phyloP scores from a whole-genome alignment of 106 monocot species.

The Alisma plantagoaquatica region DNA sequence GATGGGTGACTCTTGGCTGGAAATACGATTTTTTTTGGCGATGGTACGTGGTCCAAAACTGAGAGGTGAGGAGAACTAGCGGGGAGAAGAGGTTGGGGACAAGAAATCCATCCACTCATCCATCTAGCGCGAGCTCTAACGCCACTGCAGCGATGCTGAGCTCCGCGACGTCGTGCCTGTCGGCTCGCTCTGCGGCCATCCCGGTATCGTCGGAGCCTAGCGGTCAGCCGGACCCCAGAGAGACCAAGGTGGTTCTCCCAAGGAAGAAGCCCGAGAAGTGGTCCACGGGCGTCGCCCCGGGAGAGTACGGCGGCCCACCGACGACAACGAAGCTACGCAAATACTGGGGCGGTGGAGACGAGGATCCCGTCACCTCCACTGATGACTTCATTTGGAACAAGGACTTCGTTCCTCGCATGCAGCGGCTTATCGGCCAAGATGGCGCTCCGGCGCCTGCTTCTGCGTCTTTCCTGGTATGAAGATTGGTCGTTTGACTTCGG shows the following conservation, averaged over 20 bases:
- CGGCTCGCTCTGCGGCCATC: constrained; percentile 10
- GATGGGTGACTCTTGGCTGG: too few species aligned
- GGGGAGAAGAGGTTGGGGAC: too few species aligned
- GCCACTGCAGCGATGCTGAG: neutral
- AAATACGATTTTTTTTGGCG: too few species aligned
- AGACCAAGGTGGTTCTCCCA: constrained; percentile 62
- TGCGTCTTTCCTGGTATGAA: too few species aligned
- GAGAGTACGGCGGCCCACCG: constrained; percentile 90
- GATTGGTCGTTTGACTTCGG: too few species aligned
- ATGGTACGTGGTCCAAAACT: too few species aligned
- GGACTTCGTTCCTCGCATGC: constrained; percentile 67
- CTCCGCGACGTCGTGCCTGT: constrained; percentile 9
- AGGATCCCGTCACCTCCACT: constrained; percentile 71
- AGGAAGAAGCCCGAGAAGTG: constrained; percentile 76
- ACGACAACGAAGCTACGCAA: constrained; percentile 80
- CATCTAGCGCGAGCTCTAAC: too few species aligned
- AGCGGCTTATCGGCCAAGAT: constrained; percentile 33
- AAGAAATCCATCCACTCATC: too few species aligned
- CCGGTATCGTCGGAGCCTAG: constrained; percentile 4
- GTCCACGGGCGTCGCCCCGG: constrained; percentile 89
- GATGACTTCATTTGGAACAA: constrained; percentile 99
- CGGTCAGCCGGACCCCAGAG: constrained; percentile 16
- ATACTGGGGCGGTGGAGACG: constrained; percentile 80
- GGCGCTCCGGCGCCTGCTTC: neutral
- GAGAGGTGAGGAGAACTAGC: too few species aligned